Evolutionary conservation across 1,139 yeast genomes (phyloP).

Genomic region (Geotrichum europaeum): DNA sequence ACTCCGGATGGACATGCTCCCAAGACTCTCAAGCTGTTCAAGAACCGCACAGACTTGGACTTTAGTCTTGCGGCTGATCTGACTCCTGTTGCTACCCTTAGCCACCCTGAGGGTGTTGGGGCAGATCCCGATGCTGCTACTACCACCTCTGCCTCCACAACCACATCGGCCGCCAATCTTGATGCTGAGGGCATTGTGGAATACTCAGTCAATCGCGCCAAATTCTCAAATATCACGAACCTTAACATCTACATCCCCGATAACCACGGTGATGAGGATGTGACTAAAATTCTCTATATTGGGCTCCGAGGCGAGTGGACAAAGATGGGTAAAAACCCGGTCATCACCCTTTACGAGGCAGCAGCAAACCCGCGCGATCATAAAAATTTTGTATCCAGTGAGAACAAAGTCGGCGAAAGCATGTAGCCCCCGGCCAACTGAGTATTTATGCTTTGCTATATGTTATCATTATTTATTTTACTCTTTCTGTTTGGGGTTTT

Average conservation of each 20-base stretch:
- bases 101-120: conserved; percentile 56
- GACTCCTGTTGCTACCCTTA: conserved; percentile 48
- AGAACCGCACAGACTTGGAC: conserved; percentile 63
- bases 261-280: conserved; percentile 57
- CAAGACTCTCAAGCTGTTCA: conserved; percentile 59
- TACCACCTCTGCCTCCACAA: conserved; percentile 26
- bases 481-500: too few species aligned
- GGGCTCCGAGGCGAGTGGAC: conserved; percentile 81
- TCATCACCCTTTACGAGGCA: conserved; percentile 72
- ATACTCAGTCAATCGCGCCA: conserved; percentile 70
- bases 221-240: conserved; percentile 64
- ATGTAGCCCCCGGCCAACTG: background rate
- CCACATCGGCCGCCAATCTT: conserved; percentile 24
- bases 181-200: conserved; percentile 63
- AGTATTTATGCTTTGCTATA: background rate
- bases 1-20: conserved; percentile 63
- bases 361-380: conserved; percentile 94
- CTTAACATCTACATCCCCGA: conserved; percentile 62
- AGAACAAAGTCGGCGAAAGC: conserved; percentile 19
- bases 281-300: conserved; percentile 55
- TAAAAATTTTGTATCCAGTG: conserved; percentile 44
- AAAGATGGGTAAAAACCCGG: conserved; percentile 55
- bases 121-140: conserved; percentile 27
- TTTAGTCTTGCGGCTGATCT: conserved; percentile 54
- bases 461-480: background rate